These are phyloP conservation scores for Litsea cubeba DNA, from an alignment of 164 flowering plant species.

Conservation along the genomic window DNA sequence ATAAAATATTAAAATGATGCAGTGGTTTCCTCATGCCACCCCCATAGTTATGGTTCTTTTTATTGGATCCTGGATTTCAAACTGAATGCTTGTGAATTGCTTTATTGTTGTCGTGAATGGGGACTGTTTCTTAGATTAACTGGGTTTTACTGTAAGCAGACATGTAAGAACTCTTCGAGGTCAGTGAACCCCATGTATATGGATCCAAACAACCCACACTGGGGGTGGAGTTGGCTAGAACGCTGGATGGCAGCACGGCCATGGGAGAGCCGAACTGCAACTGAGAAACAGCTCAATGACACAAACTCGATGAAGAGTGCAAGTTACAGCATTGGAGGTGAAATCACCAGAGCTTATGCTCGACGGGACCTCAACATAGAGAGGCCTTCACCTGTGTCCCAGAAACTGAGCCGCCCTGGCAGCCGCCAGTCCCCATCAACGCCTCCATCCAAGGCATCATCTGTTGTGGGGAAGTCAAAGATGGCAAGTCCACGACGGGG, in stretches of 20 bases:
- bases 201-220: constrained; percentile 84
- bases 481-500: constrained; percentile 42
- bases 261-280: constrained; percentile 47
- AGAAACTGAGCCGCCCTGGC: constrained; percentile 27
- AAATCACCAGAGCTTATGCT: constrained; percentile 47
- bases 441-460: constrained; percentile 28
- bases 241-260: constrained; percentile 88
- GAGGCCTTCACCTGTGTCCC: constrained; percentile 45
- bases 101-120: background rate
- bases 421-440: constrained; percentile 45
- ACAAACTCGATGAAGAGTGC: constrained; percentile 43
- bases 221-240: constrained; percentile 99
- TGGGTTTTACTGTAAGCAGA: constrained; percentile 29
- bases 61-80: too few relatives aligned
- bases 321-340: constrained; percentile 35
- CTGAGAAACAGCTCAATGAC: constrained; percentile 49
- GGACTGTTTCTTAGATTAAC: background rate
- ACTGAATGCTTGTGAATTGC: background rate
- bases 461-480: constrained; percentile 34
- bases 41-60: too few relatives aligned
- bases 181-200: constrained; percentile 51
- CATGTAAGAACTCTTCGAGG: constrained; percentile 51
- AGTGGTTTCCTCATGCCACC: too few relatives aligned
- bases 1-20: too few relatives aligned
- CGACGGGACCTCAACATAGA: constrained; percentile 33